A percentile compares a stretch with the other conserved stretches of the same genome.
Evolutionary conservation across 1,284 basidiomycete species (phyloP).

Genomic region (Termitomyces sp.): DNA sequence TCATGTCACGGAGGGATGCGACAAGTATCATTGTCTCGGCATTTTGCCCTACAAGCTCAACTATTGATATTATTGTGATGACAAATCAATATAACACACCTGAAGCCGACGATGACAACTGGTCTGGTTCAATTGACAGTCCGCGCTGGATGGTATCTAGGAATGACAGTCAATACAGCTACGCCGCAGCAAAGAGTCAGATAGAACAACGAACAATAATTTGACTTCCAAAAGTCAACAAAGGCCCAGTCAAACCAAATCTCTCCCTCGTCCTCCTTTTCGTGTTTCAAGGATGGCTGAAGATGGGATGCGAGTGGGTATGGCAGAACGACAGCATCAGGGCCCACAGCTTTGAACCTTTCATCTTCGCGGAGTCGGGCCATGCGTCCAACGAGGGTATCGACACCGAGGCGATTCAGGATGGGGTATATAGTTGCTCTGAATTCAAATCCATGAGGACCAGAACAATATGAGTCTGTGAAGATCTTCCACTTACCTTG

Average conservation of each 20-base stretch:
- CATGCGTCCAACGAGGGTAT: conserved; percentile 87
- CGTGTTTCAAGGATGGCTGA: conserved; percentile 31
- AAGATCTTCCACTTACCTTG: conserved; percentile 43
- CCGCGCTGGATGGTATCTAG: conserved; percentile 68
- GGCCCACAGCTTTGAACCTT: conserved; percentile 84
- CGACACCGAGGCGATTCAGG: conserved; percentile 79
- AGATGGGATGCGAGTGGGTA: conserved; percentile 37
- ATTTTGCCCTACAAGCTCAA: conserved; percentile 48
- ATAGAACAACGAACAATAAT: conserved; percentile 68
- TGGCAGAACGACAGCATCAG: conserved; percentile 63
- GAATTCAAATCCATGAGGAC: neutral
- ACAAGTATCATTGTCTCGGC: conserved; percentile 78
- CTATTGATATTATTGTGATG: neutral
- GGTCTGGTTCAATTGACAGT: conserved; percentile 59
- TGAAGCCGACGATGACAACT: conserved; percentile 45
- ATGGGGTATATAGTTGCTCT: conserved; percentile 86
- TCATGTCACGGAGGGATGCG: conserved; percentile 73
- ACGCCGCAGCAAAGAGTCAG: neutral
- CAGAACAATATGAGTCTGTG: neutral
- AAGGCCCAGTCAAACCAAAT: conserved; percentile 99
- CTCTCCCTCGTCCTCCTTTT: conserved; percentile 66
- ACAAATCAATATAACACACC: conserved; percentile 32
- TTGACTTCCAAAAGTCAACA: conserved; percentile 98
- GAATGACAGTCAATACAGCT: conserved; percentile 1
- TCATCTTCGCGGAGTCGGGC: conserved; percentile 85